These are phyloP conservation scores for Hortiboletus campestris DNA, from an alignment of 768 basidiomycete species.

Conservation along the genomic window DNA sequence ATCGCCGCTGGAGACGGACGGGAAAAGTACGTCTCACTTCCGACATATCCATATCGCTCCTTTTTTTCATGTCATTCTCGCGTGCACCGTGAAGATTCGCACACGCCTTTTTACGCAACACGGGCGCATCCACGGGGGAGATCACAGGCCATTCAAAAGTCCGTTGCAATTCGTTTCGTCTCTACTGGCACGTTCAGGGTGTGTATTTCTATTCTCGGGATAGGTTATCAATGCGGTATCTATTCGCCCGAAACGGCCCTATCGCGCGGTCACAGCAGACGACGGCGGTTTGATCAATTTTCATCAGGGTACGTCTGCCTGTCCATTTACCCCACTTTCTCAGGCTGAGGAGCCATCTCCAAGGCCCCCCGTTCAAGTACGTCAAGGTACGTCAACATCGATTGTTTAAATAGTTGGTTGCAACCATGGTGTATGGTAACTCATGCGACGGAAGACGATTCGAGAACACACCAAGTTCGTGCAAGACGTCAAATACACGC, in stretches of 20 bases:
- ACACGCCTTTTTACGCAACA: constrained; percentile 80
- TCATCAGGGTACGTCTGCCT: constrained; percentile 57
- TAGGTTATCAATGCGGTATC: constrained; percentile 86
- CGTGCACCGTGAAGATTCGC: constrained; percentile 57
- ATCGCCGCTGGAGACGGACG: constrained; percentile 91
- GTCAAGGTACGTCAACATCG: constrained; percentile 54
- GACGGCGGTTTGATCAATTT: constrained; percentile 84
- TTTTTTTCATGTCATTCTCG: not conserved
- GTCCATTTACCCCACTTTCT: not conserved
- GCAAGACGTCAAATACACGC: constrained; percentile 83
- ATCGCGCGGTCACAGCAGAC: constrained; percentile 83
- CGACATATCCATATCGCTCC: not conserved
- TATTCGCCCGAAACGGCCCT: constrained; percentile 86
- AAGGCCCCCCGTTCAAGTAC: constrained; percentile 86
- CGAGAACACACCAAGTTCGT: constrained; percentile 90
- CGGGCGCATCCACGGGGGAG: constrained; percentile 82
- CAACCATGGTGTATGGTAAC: not conserved
- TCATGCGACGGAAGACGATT: constrained; percentile 54
- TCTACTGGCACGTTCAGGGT: not conserved
- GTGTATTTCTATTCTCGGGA: not conserved
- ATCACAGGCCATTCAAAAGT: constrained; percentile 91
- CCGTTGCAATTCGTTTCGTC: not conserved
- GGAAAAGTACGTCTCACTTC: constrained; percentile 57
- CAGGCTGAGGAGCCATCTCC: not conserved
- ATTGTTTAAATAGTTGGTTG: not conserved